phyloP scores from a whole-genome alignment of 1,284 basidiomycete species.

The Cryptococcus sp. region DNA sequence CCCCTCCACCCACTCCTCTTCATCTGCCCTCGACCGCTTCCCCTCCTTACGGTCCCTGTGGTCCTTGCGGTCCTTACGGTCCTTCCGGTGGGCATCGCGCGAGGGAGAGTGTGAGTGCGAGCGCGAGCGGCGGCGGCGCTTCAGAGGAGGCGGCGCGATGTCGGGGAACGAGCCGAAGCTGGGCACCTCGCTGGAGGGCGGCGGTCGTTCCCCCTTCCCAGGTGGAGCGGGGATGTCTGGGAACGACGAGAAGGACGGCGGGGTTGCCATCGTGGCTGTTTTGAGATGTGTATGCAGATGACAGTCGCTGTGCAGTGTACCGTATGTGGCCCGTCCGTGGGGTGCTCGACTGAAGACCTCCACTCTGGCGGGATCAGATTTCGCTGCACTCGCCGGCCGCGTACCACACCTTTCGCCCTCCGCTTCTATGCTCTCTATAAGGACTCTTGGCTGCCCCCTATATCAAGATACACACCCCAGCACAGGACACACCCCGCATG shows the following conservation, averaged over 20 bases:
- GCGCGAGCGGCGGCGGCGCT: neutral
- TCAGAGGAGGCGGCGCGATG: conserved; percentile 1
- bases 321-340: neutral
- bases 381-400: neutral
- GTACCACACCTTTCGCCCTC: neutral
- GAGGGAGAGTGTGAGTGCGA: neutral
- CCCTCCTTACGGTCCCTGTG: neutral
- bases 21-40: neutral
- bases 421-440: neutral
- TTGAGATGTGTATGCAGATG: neutral
- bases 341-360: neutral
- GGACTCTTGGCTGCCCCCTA: too few species aligned
- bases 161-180: conserved; percentile 24
- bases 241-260: conserved; percentile 9
- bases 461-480: too few species aligned
- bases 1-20: neutral
- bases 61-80: neutral
- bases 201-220: neutral
- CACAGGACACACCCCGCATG: neutral
- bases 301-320: neutral
- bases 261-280: neutral
- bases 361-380: conserved; percentile 3
- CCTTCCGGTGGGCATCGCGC: neutral
- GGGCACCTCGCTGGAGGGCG: neutral
- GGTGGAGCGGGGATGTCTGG: conserved; percentile 1